phyloP scores from a whole-genome alignment of 1,139 yeast species.

The Scheffersomyces quercinus region DNA sequence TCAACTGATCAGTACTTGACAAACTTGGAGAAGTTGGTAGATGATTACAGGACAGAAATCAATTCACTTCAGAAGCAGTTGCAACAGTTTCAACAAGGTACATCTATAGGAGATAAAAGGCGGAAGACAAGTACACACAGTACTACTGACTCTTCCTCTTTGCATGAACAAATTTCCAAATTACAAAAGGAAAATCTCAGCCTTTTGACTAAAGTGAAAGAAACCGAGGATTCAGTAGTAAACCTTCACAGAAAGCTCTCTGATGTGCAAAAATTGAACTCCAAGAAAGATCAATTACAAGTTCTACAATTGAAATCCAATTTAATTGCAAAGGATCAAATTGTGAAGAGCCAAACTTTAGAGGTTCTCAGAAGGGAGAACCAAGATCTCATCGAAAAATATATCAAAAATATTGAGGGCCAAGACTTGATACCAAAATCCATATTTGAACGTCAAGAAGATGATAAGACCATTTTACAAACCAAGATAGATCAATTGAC shows the following conservation, averaged over 20 bases:
- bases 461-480: conserved; percentile 54
- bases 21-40: conserved; percentile 53
- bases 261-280: conserved; percentile 22
- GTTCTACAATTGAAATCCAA: conserved; percentile 66
- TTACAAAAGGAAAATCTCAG: conserved; percentile 46
- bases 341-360: conserved; percentile 56
- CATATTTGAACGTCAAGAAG: conserved; percentile 62
- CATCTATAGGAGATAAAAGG: conserved; percentile 25
- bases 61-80: conserved; percentile 38
- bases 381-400: conserved; percentile 43
- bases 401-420: conserved; percentile 13
- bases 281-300: conserved; percentile 42
- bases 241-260: conserved; percentile 30
- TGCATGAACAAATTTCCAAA: conserved; percentile 12
- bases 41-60: conserved; percentile 57
- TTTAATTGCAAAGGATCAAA: conserved; percentile 67
- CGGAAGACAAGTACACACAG: conserved; percentile 13
- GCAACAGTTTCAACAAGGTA: conserved; percentile 14
- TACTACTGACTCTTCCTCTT: not conserved
- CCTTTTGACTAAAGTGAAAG: conserved; percentile 36
- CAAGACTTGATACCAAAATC: conserved; percentile 52
- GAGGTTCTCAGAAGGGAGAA: conserved; percentile 62
- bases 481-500: conserved; percentile 50
- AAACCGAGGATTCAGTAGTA: conserved; percentile 34
- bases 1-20: conserved; percentile 37